These are phyloP conservation scores for baker's yeast (Saccharomyces cerevisiae) DNA, from an alignment of 805 yeast species.

Conservation along the genomic window DNA sequence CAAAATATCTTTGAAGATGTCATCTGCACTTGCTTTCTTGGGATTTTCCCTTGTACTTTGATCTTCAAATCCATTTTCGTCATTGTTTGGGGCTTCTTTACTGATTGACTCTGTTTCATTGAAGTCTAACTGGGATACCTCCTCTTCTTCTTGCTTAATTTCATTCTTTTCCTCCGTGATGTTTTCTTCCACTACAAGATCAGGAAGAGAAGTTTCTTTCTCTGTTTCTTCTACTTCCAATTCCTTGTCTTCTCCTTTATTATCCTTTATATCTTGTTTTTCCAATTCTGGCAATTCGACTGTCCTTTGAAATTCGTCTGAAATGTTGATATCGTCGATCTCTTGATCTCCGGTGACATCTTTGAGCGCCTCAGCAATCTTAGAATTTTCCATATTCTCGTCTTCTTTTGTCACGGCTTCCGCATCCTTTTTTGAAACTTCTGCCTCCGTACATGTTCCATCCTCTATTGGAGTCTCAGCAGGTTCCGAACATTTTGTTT, in stretches of 20 bases:
- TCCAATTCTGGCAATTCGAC: neutral
- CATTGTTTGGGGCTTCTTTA: neutral
- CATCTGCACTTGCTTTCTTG: constrained; percentile 1
- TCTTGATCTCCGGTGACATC: neutral
- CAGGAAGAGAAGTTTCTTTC: constrained; percentile 7
- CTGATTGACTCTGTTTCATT: neutral
- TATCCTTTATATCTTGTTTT: neutral
- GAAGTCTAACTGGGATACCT: neutral
- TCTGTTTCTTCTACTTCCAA: constrained; percentile 5
- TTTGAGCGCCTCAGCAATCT: neutral
- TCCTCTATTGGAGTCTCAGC: neutral
- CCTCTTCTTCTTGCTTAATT: neutral
- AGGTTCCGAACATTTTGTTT: constrained; percentile 1
- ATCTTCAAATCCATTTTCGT: neutral
- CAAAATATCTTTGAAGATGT: constrained; percentile 7
- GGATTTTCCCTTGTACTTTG: neutral
- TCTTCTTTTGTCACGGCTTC: constrained; percentile 1
- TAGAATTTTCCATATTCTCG: neutral
- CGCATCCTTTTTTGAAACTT: constrained; percentile 4
- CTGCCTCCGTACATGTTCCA: neutral
- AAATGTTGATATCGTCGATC: constrained; percentile 5
- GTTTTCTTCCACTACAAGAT: constrained; percentile 5
- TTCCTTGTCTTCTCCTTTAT: neutral
- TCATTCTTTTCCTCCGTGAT: neutral
- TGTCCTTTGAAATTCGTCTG: constrained; percentile 4